Evolutionary conservation across 1,284 basidiomycete genomes (phyloP), one percentile per base, ranked within the genome.

Genomic region (Ceratobasidium sp.): DNA sequence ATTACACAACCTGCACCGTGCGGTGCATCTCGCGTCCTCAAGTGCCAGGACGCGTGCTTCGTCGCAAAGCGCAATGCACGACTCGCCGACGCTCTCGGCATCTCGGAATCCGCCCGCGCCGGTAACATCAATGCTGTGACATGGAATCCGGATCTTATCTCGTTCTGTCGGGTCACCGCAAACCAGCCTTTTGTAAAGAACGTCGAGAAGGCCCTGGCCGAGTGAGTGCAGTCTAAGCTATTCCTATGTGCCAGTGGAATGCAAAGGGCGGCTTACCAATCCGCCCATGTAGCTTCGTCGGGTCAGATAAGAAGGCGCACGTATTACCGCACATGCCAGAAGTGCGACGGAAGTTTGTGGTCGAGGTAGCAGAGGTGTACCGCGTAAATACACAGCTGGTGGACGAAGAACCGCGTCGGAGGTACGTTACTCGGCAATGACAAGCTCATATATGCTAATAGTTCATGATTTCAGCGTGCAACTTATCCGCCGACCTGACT

Each of bases 81-180:
- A 41, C 84, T 98, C 8, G 96, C 96, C 1, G 94, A 96, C 56
- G 96, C 96, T 0, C 83, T 98, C 6, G 95, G 95, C 0, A 96
- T 98, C 79, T 89, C 82, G 64, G 69, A 73, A 33, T 62, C 19
- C 19, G 19, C 79, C 85, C 0, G 87, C 88, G 72, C 44, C 73
- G 82, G 44, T 82, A 81, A 72, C 45, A 19, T 63, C 19, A 71
- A 73, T 0, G 84, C 84, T 45, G 86, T 87, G 15, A 86, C 84
- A 2, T 96, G 93, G 81, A 82, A 83, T 33, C 86, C 89, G 1
- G 92, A 93, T 53, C 78, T 96, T 36, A 80, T 88, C 0, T 81
- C 80, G 1, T 91, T 91, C 79, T 92, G 57, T 29, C 57, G 69
- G 47, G 48, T 89, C 9, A 85, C 84, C 54, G 83, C 83, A n/a